Evolutionary conservation across 2,329 filamentous ascomycete genomes (phyloP), one percentile per base, ranked within the genome.

Genomic region (Bipolaris victoriae): DNA sequence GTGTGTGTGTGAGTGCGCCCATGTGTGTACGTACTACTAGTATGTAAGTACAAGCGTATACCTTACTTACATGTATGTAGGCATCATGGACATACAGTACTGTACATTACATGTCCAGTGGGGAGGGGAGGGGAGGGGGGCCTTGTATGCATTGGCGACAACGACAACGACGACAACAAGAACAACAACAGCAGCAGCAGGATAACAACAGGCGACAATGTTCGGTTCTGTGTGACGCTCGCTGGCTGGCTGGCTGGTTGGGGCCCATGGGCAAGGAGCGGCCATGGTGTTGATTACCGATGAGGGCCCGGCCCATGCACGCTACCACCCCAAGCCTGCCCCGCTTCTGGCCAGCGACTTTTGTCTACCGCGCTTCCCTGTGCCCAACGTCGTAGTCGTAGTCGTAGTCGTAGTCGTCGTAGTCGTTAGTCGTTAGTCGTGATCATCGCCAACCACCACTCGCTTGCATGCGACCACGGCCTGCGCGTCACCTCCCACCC

Each of bases 261-360:
- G 37, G 35, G 39, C 52, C 54, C 50, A 57, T 61, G 50, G 26
- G 62, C 55, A 52, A 61, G 58, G 61, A 61, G 54, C 55, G 52
- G 44, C 39, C 44, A 37, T 60, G 62, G 53, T 60, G 58, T 55
- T 49, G 43, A 58, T 60, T 61, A 67, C 65, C 61, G 63, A 64
- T 62, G 51, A 58, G 40, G 57, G 50, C 49, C 52, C 49, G 57
- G 54, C 50, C 61, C 61, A 60, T 61, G 62, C 65, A 55, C 60
- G 36, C 55, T 29, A 29, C 26, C 2, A 29, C 1, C 26, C 26
- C 2, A 24, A 24, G 26, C 26, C 26, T 51, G 53, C 63, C 53
- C 61, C 57, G 48, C 57, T 53, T 49, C 40, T 26, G 18, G 39
- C 33, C 33, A 48, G 18, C 40, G 39, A 40, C n/a, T 16, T 39